Evolutionary conservation across 768 basidiomycete genomes (phyloP).

Genomic region (Tulasnella sp.): DNA sequence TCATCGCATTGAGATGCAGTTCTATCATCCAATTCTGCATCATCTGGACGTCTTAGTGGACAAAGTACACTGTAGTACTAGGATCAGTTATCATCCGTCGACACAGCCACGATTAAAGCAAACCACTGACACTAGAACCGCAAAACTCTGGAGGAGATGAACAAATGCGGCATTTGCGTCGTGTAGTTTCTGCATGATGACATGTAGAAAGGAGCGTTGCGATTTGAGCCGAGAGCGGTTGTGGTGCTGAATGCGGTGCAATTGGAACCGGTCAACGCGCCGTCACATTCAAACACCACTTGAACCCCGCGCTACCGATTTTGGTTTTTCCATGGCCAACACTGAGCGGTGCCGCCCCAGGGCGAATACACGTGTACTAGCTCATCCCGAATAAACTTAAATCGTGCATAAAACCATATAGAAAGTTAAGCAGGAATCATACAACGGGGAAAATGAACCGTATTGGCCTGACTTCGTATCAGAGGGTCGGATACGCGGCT

Average conservation of each 20-base stretch:
- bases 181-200: neutral
- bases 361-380: neutral
- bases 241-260: neutral
- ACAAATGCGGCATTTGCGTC: neutral
- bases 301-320: too few relatives aligned
- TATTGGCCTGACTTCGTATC: too few relatives aligned
- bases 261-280: too few relatives aligned
- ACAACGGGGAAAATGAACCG: too few relatives aligned
- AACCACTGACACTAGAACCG: neutral
- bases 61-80: too few relatives aligned
- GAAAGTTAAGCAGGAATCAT: neutral
- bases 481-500: too few relatives aligned
- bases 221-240: neutral
- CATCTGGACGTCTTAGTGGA: neutral
- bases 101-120: neutral
- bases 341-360: too few relatives aligned
- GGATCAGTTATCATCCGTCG: neutral
- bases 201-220: neutral
- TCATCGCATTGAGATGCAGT: neutral
- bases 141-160: neutral
- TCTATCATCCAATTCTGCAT: neutral
- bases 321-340: too few relatives aligned
- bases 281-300: too few relatives aligned
- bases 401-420: neutral
- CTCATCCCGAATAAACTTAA: neutral